Percentiles rank a stretch among this genome's conserved stretches.
These are phyloP conservation scores for Aspergillus arachidicola DNA, from an alignment of 2,329 filamentous ascomycete species.

Conservation along the genomic window DNA sequence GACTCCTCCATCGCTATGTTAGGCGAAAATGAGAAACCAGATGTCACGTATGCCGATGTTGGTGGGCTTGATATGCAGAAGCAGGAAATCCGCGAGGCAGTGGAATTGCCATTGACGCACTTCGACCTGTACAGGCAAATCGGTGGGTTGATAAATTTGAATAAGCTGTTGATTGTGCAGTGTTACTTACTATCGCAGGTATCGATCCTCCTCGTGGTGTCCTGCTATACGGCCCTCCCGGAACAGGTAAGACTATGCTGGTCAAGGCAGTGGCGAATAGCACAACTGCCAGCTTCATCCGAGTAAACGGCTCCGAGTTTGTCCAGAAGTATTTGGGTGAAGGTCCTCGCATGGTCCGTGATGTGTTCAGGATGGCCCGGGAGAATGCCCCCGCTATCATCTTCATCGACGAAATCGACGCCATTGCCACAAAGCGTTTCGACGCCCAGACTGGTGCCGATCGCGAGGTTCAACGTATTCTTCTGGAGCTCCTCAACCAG, in stretches of 20 bases:
- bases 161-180: not conserved
- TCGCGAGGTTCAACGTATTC: conserved; percentile 96
- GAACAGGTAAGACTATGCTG: conserved; percentile 95
- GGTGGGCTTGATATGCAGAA: conserved; percentile 99
- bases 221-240: conserved; percentile 91
- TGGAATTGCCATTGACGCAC: conserved; percentile 93
- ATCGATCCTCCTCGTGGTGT: conserved; percentile 98
- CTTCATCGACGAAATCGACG: conserved; percentile 99
- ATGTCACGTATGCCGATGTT: conserved; percentile 96
- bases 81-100: conserved; percentile 97
- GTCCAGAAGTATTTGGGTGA: conserved; percentile 99
- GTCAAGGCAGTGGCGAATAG: conserved; percentile 99
- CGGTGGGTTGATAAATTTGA: conserved; percentile 51
- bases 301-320: conserved; percentile 96
- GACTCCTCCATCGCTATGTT: conserved; percentile 99
- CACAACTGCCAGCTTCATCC: conserved; percentile 97
- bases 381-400: conserved; percentile 99
- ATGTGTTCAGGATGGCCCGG: conserved; percentile 98
- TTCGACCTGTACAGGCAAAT: conserved; percentile 99
- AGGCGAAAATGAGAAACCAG: conserved; percentile 93
- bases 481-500: conserved; percentile 96
- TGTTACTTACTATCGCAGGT: conserved; percentile 41
- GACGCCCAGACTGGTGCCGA: conserved; percentile 98
- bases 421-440: conserved; percentile 98
- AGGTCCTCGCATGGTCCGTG: conserved; percentile 96